Evolutionary conservation across 495 filamentous ascomycete genomes (phyloP), one percentile per base, ranked within the genome.

Genomic region (Hypoxylon perforatum): DNA sequence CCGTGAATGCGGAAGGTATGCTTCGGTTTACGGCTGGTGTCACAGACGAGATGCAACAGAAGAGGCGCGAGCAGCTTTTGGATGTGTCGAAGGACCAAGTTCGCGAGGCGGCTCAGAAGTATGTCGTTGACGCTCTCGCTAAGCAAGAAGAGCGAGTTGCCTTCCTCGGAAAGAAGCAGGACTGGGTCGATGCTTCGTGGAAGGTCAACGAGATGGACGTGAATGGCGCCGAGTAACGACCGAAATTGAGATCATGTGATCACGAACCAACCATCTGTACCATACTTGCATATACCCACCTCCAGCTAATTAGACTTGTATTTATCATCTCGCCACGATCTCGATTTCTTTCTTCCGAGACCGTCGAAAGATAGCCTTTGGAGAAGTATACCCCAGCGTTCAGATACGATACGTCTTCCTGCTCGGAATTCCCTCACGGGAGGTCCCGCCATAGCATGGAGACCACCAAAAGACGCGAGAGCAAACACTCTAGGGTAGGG

Each of bases 1-100:
- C 89, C 53, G 93, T 97, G n/a, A 93, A 88, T 72, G 83, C 90
- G 33, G 94, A 97, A 65, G 95, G 95, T 23, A 88, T 96, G 85
- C 81, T 84, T 35, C 85, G 89, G 60, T 99, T 99, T 78, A 79
- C 95, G 76, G 91, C 87, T 60, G 91, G 92, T 18, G 84, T 99
- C 49, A 91, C 90, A 28, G 87, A 94, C 51, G 92, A 92, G 60
- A 97, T 98, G 94, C 87, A 90, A 66, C 94, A 97, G 74, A 85
- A 80, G 65, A 88, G 92, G 73, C 86, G 96, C 73, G 91, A 96
- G 72, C 88, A 91, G 63, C 84, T 98, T 39, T 82, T 99, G 14
- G 94, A 96, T 75, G 94, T 97, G 51, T 92, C 86, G 10, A 90
- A 86, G 63, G 86, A 89, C 63, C 89, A 96, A 63, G 90, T 99